Conservation (phyloP, 2,329 filamentous ascomycete species). For the Periconia macrospinosa region DNA sequence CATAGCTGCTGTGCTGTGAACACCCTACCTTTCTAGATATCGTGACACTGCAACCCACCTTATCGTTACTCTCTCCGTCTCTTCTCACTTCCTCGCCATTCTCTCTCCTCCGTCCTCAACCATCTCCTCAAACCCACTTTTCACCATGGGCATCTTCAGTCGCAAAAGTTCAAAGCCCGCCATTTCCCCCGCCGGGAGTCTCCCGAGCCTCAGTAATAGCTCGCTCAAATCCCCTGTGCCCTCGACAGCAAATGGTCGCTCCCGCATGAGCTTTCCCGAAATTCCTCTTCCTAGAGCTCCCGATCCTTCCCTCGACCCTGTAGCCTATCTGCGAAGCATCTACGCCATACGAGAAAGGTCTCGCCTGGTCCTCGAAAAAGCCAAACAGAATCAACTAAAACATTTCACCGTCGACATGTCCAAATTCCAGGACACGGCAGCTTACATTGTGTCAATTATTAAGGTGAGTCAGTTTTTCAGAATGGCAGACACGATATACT, state of each 20-base stretch:
- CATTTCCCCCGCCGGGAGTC: constrained; percentile 37
- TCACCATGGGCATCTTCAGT: constrained; percentile 56
- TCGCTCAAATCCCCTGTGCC: constrained; percentile 55
- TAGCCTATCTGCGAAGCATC: constrained; percentile 87
- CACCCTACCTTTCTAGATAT: constrained; percentile 4
- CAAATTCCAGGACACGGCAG: constrained; percentile 81
- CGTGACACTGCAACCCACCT: background rate
- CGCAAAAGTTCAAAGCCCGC: constrained; percentile 51
- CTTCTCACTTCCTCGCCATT: constrained; percentile 2
- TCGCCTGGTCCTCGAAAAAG: constrained; percentile 73
- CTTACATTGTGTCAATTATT: constrained; percentile 89
- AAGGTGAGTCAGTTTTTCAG: constrained; percentile 64
- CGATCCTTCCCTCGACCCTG: constrained; percentile 84
- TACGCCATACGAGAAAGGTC: constrained; percentile 82
- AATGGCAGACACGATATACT: background rate
- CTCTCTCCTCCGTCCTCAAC: constrained; percentile 1
- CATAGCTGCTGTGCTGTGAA: background rate
- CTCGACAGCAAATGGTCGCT: constrained; percentile 41
- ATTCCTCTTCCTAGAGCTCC: constrained; percentile 81
- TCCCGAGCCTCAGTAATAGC: constrained; percentile 50
- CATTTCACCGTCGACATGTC: constrained; percentile 88
- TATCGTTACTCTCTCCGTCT: background rate
- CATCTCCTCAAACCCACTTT: constrained; percentile 7
- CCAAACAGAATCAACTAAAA: constrained; percentile 72
- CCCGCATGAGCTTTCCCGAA: constrained; percentile 62